phyloP scores from a whole-genome alignment of 306 rosid genomes.

The Corylus americana region DNA sequence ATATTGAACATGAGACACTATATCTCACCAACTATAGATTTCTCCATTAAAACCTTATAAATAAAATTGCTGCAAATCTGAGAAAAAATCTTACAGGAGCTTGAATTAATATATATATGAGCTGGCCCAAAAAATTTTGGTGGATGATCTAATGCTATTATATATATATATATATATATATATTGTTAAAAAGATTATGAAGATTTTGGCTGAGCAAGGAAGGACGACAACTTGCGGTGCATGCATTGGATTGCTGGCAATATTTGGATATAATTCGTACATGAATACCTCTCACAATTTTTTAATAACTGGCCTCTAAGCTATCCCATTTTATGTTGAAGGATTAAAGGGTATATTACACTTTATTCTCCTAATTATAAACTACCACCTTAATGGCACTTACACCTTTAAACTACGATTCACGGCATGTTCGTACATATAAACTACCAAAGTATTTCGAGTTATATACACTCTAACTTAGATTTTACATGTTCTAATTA shows the following conservation, averaged over 20 bases:
- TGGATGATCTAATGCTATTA: not conserved
- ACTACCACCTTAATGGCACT: no score
- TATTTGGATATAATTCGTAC: no score
- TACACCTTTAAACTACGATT: no score
- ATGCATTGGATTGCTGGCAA: no score
- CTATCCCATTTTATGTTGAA: not conserved
- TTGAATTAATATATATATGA: slow-evolving; percentile 6
- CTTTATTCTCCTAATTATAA: no score
- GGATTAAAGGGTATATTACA: not conserved
- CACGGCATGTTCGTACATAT: no score
- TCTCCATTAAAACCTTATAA: not conserved
- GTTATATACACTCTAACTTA: no score
- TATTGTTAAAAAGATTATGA: no score
- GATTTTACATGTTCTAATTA: no score
- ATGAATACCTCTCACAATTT: no score
- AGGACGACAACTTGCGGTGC: not conserved
- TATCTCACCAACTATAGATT: slow-evolving; percentile 38
- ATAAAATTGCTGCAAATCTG: not conserved
- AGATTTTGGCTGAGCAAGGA: not conserved
- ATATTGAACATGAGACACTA: slow-evolving; percentile 7
- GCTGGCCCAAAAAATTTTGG: slow-evolving; percentile 6
- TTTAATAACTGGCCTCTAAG: not conserved
- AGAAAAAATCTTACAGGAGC: not conserved
- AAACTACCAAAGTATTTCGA: no score
- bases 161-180: no score